phyloP scores from a whole-genome alignment of 495 filamentous ascomycete species.

The Penicillium pancosmium region DNA sequence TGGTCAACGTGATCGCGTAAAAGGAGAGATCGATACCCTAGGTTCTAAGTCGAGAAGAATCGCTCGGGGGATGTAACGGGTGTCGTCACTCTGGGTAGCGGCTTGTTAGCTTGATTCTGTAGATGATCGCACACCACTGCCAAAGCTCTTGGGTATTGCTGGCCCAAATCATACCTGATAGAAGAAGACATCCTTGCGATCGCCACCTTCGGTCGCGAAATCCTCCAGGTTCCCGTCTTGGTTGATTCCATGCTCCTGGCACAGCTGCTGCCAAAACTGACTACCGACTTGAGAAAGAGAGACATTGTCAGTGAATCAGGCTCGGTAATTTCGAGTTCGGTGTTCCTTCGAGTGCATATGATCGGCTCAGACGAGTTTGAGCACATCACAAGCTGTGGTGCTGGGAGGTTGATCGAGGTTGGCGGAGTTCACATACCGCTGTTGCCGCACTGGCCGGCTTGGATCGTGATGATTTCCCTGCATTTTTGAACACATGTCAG shows the following conservation, averaged over 20 bases:
- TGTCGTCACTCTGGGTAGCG: conserved; percentile 75
- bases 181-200: conserved; percentile 99
- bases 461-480: conserved; percentile 98
- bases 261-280: conserved; percentile 97
- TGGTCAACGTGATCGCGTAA: too few relatives aligned
- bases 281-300: conserved; percentile 65
- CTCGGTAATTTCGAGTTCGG: not conserved
- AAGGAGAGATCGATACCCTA: conserved; percentile 57
- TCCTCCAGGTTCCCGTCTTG: conserved; percentile 96
- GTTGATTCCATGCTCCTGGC: conserved; percentile 96
- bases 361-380: not conserved
- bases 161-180: conserved; percentile 65
- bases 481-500: conserved; percentile 9
- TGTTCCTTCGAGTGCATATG: not conserved
- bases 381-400: conserved; percentile 2
- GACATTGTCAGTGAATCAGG: conserved; percentile 19
- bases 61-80: conserved; percentile 94
- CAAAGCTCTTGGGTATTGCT: not conserved
- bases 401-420: conserved; percentile 12
- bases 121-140: not conserved
- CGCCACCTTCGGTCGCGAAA: conserved; percentile 93
- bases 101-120: conserved; percentile 11
- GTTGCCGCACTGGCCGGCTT: conserved; percentile 99
- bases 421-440: conserved; percentile 67
- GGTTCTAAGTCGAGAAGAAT: conserved; percentile 96